Evolutionary conservation across 2,329 filamentous ascomycete species (phyloP), one percentile per base, ranked within the genome.

Genomic region (Colletotrichum salicis): DNA sequence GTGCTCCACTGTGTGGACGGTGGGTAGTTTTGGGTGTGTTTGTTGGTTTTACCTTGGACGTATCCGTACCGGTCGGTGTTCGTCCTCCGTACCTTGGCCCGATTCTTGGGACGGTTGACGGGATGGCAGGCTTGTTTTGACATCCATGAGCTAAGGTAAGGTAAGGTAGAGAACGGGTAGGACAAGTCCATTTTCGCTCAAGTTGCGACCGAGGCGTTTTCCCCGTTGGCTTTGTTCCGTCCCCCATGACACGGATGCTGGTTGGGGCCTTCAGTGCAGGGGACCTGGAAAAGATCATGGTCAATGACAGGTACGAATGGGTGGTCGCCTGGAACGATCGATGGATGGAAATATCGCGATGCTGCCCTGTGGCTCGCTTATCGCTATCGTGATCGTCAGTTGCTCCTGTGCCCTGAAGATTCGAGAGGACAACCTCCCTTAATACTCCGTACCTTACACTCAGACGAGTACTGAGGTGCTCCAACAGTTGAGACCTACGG

Each of bases 341-440:
- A 22, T 56, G 51, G 22, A 4, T 37, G 22, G 22, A 48, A 63
- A 57, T 31, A 51, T 29, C 22, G 56, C 52, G 45, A 57, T 57
- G 64, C 57, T 51, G 19, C 19, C 8, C 41, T n/a, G 51, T 37
- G 37, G 37, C 24, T 62, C 51, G 51, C 68, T 62, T 58, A 62
- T 71, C 68, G 37, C 22, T 35, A 35, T 65, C 55, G 54, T 56
- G 27, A 51, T 70, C 55, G 45, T 22, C 41, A n/a, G 19, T 19
- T 27, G 41, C 15, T 6, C 19, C 24, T 19, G 45, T 51, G 29
- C 27, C 11, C 41, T 61, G 41, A n/a, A 48, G 41, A 4, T 48
- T 19, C 41, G 27, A 51, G 29, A 63, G 37, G 33, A 24, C 51
- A n/a, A 5, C 8, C 5, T 13, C 15, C 37, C 37, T 41, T 41